Conservation (phyloP, 768 basidiomycete species). For the Calocybe cyanea region DNA sequence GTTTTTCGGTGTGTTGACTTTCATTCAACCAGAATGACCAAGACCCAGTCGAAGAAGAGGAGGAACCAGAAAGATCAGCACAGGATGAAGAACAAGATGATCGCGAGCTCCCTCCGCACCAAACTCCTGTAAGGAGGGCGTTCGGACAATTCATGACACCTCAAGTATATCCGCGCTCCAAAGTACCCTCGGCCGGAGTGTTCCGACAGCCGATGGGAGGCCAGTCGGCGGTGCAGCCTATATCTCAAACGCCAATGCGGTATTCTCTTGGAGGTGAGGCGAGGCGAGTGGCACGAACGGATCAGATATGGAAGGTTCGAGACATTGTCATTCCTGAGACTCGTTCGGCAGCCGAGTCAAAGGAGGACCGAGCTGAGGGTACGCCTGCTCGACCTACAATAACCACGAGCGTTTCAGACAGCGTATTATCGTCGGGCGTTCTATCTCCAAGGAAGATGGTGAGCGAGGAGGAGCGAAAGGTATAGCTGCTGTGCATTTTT, state of each 20-base stretch:
- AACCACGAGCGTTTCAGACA: conserved; percentile 11
- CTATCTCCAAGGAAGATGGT: conserved; percentile 21
- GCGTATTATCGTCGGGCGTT: conserved; percentile 3
- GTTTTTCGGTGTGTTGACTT: not conserved
- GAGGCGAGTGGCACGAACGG: conserved; percentile 38
- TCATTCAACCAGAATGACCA: conserved; percentile 1
- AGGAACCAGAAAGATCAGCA: conserved; percentile 4
- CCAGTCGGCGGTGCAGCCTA: not conserved
- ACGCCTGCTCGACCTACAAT: not conserved
- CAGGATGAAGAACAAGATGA: conserved; percentile 16
- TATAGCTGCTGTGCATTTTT: conserved; percentile 10
- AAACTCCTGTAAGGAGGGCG: conserved; percentile 27
- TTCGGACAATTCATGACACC: conserved; percentile 58
- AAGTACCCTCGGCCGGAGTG: not conserved
- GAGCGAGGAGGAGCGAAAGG: conserved; percentile 46
- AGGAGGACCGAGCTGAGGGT: conserved; percentile 1
- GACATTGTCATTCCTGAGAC: conserved; percentile 46
- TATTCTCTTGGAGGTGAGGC: conserved; percentile 48
- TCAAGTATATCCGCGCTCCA: conserved; percentile 29
- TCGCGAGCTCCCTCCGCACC: conserved; percentile 16
- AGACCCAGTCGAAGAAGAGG: conserved; percentile 13
- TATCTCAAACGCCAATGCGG: conserved; percentile 11
- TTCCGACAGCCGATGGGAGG: not conserved
- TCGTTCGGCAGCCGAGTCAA: conserved; percentile 1
- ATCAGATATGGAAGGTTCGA: conserved; percentile 52